Evolutionary conservation across 768 basidiomycete species (phyloP), one percentile per base, ranked within the genome.

Genomic region (Tricholoma sp.): DNA sequence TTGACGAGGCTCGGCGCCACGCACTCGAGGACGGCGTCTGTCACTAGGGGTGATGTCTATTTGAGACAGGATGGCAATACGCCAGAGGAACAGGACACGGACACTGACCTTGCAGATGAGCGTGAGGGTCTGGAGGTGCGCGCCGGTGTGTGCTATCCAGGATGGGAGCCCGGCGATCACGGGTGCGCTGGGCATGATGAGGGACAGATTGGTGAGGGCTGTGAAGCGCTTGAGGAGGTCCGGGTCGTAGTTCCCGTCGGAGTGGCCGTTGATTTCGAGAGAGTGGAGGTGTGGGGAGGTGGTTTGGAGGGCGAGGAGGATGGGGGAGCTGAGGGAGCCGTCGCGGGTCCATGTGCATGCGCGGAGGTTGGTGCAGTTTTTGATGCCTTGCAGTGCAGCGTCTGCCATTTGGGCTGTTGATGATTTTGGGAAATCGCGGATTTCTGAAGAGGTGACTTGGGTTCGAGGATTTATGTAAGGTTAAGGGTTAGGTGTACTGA

Each of bases 291-390:
- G 61, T 1, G 65, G 61, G 17, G 74, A 79, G 10, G 64, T 47
- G 10, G 64, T 47, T 5, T 68, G 68, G 5, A 92, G 70, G 15
- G 80, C 78, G n/a, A 72, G 59, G 8, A 93, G 74, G 33, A 89
- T 79, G 0, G 72, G 70, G 4, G 84, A 80, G 39, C 74, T 81
- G 18, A 92, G 69, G 4, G 91, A 84, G 3, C 89, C 87, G 60
- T 91, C 86, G 42, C 90, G 81, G 9, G 91, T 92, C 89, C 89
- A 93, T 4, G 82, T 81, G 63, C 87, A 91, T 6, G 82, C 74
- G 44, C 61, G 72, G 10, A 92, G 76, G 57, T 82, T 82, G 39
- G 68, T 63, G 62, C 88, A 89, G 63, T 90, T 87, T 49, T 68
- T 65, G 12, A 91, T 67, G 0, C 82, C 89, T 49, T 57, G 63